Percentiles rank a stretch among this genome's conserved stretches.
Evolutionary conservation across 2,329 filamentous ascomycete species (phyloP).

Genomic region (Colletotrichum sp.): DNA sequence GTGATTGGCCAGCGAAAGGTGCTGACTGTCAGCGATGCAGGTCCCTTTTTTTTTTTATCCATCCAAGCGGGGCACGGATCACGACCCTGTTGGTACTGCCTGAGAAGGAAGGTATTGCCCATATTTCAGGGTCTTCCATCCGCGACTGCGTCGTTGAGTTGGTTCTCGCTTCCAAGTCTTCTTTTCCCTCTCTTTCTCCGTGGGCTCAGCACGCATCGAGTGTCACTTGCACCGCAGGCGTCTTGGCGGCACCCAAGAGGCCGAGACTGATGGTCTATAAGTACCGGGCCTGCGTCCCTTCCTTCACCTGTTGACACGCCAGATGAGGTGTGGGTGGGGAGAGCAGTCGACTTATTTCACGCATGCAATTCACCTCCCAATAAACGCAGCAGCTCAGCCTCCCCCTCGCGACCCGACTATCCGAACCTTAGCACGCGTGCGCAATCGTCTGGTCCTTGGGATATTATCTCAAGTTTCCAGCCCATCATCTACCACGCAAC

Average conservation of each 20-base stretch:
- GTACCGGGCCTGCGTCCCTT: neutral
- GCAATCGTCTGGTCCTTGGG: neutral
- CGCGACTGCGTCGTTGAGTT: neutral
- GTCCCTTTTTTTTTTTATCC: neutral
- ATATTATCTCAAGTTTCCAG: neutral
- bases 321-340: slow-evolving; percentile 15
- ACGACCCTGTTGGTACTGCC: neutral
- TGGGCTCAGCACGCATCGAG: neutral
- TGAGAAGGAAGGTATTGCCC: neutral
- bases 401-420: neutral
- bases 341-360: neutral
- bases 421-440: neutral
- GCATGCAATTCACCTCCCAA: neutral
- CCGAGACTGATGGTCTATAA: neutral
- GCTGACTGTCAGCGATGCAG: neutral
- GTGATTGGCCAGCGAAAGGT: neutral
- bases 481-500: neutral
- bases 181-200: neutral
- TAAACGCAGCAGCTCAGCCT: neutral
- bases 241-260: neutral
- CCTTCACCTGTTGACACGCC: neutral
- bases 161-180: neutral
- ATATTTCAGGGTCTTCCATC: neutral
- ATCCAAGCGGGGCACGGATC: neutral
- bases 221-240: neutral